These are phyloP conservation scores for Scheffersomyces coipomensis DNA, from an alignment of 805 yeast species.

Conservation along the genomic window DNA sequence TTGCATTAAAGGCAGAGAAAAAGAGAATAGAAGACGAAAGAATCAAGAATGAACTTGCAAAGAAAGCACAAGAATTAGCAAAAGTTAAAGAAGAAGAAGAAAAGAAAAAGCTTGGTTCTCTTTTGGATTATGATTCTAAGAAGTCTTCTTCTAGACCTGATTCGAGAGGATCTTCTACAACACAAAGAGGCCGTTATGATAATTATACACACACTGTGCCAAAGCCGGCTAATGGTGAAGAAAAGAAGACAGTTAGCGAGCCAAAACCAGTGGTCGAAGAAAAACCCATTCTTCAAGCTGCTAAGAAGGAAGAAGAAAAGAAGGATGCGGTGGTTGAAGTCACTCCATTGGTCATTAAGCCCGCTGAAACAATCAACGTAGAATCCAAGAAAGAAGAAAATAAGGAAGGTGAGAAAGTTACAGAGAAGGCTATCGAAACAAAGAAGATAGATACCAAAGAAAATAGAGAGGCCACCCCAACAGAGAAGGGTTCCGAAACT, in stretches of 20 bases:
- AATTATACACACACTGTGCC: constrained; percentile 23
- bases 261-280: constrained; percentile 6
- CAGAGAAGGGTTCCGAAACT: background rate
- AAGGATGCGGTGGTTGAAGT: no score
- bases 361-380: background rate
- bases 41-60: constrained; percentile 13
- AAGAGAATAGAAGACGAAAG: constrained; percentile 10
- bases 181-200: constrained; percentile 25
- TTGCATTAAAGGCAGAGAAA: constrained; percentile 17
- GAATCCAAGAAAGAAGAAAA: constrained; percentile 1
- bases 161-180: constrained; percentile 2
- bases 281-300: no score
- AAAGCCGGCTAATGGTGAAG: constrained; percentile 1
- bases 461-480: background rate
- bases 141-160: constrained; percentile 5
- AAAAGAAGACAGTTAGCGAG: constrained; percentile 6
- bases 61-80: constrained; percentile 8
- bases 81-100: constrained; percentile 8
- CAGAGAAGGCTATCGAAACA: background rate
- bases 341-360: background rate
- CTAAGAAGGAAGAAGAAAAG: constrained; percentile 3
- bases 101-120: constrained; percentile 8
- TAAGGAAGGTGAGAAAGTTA: constrained; percentile 1
- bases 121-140: constrained; percentile 7
- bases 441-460: background rate